Percentiles rank a stretch among this genome's conserved stretches.
These are phyloP conservation scores for Mycosphaerelloides madeirae DNA, from an alignment of 2,329 filamentous ascomycete genomes.

Conservation along the genomic window DNA sequence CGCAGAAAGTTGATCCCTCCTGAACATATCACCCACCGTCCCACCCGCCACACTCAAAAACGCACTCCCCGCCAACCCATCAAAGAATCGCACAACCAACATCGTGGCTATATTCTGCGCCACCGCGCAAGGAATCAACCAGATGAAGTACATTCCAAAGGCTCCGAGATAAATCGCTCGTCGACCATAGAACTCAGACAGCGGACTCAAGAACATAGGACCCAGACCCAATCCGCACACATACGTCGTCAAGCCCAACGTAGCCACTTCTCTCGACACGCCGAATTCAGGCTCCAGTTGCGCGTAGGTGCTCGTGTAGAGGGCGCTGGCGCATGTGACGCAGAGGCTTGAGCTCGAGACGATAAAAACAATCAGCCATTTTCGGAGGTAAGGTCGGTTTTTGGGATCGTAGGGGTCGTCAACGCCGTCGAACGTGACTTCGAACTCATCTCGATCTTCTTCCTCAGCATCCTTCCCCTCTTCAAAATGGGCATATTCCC, in stretches of 20 bases:
- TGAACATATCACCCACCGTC: conserved; percentile 73
- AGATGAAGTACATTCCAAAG: conserved; percentile 58
- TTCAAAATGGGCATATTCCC: conserved; percentile 23
- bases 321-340: conserved; percentile 81
- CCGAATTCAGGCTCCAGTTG: conserved; percentile 73
- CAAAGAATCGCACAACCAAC: conserved; percentile 70
- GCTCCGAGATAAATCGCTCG: conserved; percentile 63
- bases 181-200: conserved; percentile 65
- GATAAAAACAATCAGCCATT: conserved; percentile 75
- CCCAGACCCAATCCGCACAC: conserved; percentile 55
- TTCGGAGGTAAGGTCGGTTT: conserved; percentile 59
- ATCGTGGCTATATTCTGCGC: conserved; percentile 60
- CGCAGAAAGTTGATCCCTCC: conserved; percentile 61
- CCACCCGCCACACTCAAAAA: conserved; percentile 69
- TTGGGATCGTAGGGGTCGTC: conserved; percentile 70
- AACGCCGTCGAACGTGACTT: conserved; percentile 72
- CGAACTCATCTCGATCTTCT: conserved; percentile 39
- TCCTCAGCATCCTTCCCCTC: conserved; percentile 1
- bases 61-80: conserved; percentile 62
- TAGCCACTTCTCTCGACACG: conserved; percentile 66
- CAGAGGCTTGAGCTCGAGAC: conserved; percentile 71
- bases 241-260: conserved; percentile 75
- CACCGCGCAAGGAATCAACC: conserved; percentile 60
- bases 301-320: conserved; percentile 73
- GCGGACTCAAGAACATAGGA: conserved; percentile 54